Conservation (phyloP, 208 protist species). For the Acanthamoeba lenticulata region DNA sequence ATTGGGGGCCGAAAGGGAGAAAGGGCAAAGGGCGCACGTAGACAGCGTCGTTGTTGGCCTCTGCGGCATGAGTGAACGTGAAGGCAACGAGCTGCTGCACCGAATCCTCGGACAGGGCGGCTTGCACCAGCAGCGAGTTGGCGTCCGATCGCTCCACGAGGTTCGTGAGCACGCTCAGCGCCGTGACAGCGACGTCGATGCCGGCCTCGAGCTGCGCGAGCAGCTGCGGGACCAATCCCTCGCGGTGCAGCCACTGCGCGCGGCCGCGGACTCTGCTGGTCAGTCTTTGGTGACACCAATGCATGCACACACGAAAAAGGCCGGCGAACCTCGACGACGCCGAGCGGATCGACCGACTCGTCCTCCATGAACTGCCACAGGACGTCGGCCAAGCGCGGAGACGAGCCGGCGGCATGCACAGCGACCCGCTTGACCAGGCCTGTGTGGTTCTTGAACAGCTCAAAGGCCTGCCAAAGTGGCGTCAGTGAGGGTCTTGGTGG, state of each 20-base stretch:
- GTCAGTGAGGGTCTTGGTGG: background rate
- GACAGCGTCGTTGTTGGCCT: background rate
- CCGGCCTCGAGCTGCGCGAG: background rate
- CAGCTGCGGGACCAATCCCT: background rate
- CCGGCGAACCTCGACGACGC: background rate
- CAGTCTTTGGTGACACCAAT: no score
- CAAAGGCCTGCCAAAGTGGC: background rate
- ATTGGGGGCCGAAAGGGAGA: no score
- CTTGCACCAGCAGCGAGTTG: background rate
- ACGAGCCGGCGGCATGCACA: background rate
- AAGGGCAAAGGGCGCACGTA: background rate
- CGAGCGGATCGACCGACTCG: background rate
- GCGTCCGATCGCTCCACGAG: background rate
- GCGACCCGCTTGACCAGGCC: background rate
- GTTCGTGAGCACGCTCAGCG: background rate
- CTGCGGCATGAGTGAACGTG: background rate
- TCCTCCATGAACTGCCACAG: slow-evolving; percentile 13
- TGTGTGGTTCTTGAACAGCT: background rate
- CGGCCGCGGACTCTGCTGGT: no score
- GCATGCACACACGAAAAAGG: no score
- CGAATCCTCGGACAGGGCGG: background rate
- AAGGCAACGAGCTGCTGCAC: background rate
- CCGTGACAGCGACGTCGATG: background rate
- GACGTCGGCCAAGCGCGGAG: background rate
- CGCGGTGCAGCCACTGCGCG: background rate